Base-by-base conservation (phyloP, 495 filamentous ascomycete species). In the Podospora pseudoanserina region DNA sequence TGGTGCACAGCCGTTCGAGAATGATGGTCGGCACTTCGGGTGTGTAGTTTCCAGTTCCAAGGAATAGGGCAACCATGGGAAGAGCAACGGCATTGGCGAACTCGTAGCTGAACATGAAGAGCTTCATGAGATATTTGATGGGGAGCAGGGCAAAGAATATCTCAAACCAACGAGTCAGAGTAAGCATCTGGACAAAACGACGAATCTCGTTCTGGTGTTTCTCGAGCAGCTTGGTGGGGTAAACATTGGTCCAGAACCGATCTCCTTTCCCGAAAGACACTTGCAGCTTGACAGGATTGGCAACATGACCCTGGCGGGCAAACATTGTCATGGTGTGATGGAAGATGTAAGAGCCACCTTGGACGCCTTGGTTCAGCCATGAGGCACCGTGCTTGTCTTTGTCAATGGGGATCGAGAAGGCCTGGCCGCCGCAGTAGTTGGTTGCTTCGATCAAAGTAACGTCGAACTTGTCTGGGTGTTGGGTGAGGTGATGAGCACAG, bases 301-400 rank as follows among this genome's bases (percentile, higher is more conserved):
- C 86, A 61, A 86, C 82, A 75, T 90, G 85, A 0, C 87, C 87
- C 67, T 94, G 90, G 39, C 81, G 82, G 26, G 82, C 82, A 74
- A 94, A 93, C 83, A 92, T 92, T 61, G 87, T 89, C 76, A 93
- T 85, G 5, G 91, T 94, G 73, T 94, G 91, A 71, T 91, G 88
- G 80, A 94, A 96, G 65, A 90, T 91, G 71, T 84, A 76, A 9
- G 89, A 91, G 4, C 91, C 92, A 2, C 92, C 91, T 72, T 96
- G 92, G 1, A 96, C 92, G 15, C 92, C 92, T 69, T 96, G 86
- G 71, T 96, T 96, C 71, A 93, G 83, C 92, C 91, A 94, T 32
- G 83, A 83, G 1, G 91, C 87, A 3, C 90, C 90, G 72, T 90
- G 82, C 67, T 85, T 85, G 16, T 83, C 73, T 68, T 89, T 84